Evolutionary conservation across 495 filamentous ascomycete species (phyloP).

Genomic region (Tuber aestivum): DNA sequence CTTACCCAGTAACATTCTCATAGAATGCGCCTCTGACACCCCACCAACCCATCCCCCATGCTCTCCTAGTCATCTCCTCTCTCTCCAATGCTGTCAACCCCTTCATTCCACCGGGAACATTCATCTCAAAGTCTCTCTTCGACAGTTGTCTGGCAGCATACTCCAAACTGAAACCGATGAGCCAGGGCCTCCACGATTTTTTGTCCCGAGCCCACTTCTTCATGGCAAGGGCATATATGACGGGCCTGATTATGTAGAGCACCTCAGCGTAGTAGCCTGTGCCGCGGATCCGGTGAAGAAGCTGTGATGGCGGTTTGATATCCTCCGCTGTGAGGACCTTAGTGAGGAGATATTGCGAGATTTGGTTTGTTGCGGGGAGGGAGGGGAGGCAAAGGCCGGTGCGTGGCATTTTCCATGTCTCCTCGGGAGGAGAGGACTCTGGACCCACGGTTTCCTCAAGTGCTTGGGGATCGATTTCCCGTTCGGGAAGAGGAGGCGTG

Average conservation of each 20-base stretch:
- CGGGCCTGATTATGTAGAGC: conserved; percentile 83
- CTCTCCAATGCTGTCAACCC: conserved; percentile 76
- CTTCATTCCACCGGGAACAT: conserved; percentile 59
- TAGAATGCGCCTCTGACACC: conserved; percentile 91
- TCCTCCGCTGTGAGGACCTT: conserved; percentile 93
- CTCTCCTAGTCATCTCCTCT: conserved; percentile 77
- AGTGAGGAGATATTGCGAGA: conserved; percentile 78
- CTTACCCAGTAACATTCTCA: conserved; percentile 79
- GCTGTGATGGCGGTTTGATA: conserved; percentile 77
- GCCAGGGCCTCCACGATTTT: conserved; percentile 80
- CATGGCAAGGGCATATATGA: conserved; percentile 82
- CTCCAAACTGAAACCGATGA: conserved; percentile 80
- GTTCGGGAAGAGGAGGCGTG: conserved; percentile 76
- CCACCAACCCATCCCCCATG: conserved; percentile 93
- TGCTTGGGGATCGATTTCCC: conserved; percentile 62
- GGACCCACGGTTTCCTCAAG: conserved; percentile 46
- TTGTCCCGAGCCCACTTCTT: conserved; percentile 56
- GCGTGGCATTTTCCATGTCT: conserved; percentile 88
- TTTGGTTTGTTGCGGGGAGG: conserved; percentile 70
- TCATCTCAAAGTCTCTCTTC: conserved; percentile 64
- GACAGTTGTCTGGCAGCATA: conserved; percentile 76
- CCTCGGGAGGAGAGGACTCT: conserved; percentile 43
- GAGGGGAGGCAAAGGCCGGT: conserved; percentile 77
- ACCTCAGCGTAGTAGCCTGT: conserved; percentile 70
- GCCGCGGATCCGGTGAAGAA: conserved; percentile 71